Percentiles rank a stretch among this genome's conserved stretches.
Evolutionary conservation across 768 basidiomycete species (phyloP).

Genomic region (Pleurotus platypus): DNA sequence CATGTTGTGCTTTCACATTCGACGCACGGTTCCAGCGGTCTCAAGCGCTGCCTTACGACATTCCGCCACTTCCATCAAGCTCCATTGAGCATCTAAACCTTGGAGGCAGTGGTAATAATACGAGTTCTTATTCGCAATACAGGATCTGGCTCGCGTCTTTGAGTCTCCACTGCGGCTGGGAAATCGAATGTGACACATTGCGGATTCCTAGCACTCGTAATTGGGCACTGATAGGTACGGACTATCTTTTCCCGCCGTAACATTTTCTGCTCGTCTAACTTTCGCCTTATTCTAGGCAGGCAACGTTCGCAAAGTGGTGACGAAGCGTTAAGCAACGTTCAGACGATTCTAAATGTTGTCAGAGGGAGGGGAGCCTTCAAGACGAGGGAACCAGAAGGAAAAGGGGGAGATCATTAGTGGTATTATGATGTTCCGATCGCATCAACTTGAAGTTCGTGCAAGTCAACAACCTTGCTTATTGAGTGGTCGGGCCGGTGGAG

Average conservation of each 20-base stretch:
- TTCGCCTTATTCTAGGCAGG: slow-evolving; percentile 18
- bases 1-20: slow-evolving; percentile 88
- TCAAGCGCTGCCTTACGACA: slow-evolving; percentile 26
- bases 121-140: slow-evolving; percentile 78
- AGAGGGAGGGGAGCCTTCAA: slow-evolving; percentile 67
- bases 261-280: neutral
- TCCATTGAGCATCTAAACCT: slow-evolving; percentile 47
- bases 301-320: slow-evolving; percentile 22
- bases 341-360: slow-evolving; percentile 53
- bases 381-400: slow-evolving; percentile 69
- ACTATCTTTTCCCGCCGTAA: neutral
- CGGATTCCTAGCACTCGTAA: slow-evolving; percentile 92
- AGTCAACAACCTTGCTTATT: neutral
- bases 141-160: slow-evolving; percentile 81
- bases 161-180: slow-evolving; percentile 77
- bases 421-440: neutral
- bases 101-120: slow-evolving; percentile 56
- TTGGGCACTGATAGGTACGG: slow-evolving; percentile 82
- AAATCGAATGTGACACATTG: slow-evolving; percentile 79
- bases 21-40: slow-evolving; percentile 62
- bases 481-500: neutral
- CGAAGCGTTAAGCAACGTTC: slow-evolving; percentile 35
- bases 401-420: slow-evolving; percentile 34
- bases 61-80: slow-evolving; percentile 21
- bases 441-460: neutral